Base-by-base conservation (phyloP, 2,329 filamentous ascomycete species). In the Drechslerella dactyloides region DNA sequence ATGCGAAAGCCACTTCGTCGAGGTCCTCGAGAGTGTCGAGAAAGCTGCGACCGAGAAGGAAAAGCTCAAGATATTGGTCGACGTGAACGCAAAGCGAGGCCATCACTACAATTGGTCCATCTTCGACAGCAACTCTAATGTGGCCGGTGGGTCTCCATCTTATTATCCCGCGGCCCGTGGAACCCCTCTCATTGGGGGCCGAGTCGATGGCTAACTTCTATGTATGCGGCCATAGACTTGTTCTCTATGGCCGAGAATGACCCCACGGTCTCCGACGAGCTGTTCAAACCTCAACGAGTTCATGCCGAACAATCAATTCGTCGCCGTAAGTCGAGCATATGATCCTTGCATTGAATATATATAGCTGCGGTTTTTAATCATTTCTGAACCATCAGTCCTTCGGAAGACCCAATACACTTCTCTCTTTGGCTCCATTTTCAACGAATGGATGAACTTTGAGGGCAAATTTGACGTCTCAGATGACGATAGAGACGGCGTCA, bases 401-500 rank as follows among this genome's bases (percentile, higher is more conserved):
- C 60, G 44, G n/a, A 68, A 73, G 35, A 40, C 57, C 10, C 61
- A 61, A 51, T 73, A 73, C 37, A 48, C 69, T 19, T 68, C 69
- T 23, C 58, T 73, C 19, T 73, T 66, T 42, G 62, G 57, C 21
- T 61, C 56, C 40, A 58, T 73, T 35, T 73, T 73, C 50, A 62
- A 68, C n/a, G 69, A 73, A 57, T 73, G 69, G 69, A 72, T 72
- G 68, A 57, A 60, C 24, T 72, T 72, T 19, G 68, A 72, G 42
- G 68, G 68, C 7, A 72, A 65, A 57, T 11, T 40, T 5, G 60
- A 64, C 23, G 2, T 53, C 6, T 30, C 17, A 15, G 68, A 72
- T 27, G 68, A 72, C 30, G 68, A 65, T 19, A 44, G 27, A 11
- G 68, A 72, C 33, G 68, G 60, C 19, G 24, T 72, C 15, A 72